These are phyloP conservation scores for Termitomyces sp. DNA, from an alignment of 768 basidiomycete genomes.

Conservation along the genomic window DNA sequence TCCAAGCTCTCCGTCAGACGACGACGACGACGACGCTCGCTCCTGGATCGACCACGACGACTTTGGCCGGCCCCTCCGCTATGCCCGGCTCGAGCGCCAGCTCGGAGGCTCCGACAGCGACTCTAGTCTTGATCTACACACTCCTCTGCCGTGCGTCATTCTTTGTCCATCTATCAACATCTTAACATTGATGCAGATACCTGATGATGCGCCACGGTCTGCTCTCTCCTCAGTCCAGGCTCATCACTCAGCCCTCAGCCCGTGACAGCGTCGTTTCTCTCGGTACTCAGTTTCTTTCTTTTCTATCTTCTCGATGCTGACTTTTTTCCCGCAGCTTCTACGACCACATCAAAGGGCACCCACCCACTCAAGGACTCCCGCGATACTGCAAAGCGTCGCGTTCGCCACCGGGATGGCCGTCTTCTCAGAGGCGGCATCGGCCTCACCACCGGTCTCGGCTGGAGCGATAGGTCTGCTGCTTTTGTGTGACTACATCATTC, in stretches of 20 bases:
- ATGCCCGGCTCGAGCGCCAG: conserved; percentile 14
- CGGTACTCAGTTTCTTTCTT: conserved; percentile 16
- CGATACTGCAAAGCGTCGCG: conserved; percentile 50
- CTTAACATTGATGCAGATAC: conserved; percentile 31
- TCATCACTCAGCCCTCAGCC: conserved; percentile 24
- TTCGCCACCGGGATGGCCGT: conserved; percentile 57
- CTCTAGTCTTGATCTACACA: conserved; percentile 65
- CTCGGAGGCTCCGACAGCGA: conserved; percentile 27
- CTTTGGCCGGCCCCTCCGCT: conserved; percentile 10
- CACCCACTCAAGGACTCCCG: conserved; percentile 46
- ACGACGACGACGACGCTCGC: conserved; percentile 16
- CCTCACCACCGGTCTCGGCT: conserved; percentile 66
- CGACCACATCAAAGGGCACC: not conserved
- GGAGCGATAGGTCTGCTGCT: conserved; percentile 62
- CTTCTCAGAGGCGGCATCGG: conserved; percentile 59
- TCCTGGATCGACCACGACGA: conserved; percentile 20
- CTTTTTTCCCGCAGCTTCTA: conserved; percentile 1
- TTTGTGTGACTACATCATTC: too few relatives aligned
- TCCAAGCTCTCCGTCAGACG: too few relatives aligned
- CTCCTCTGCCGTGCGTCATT: conserved; percentile 57
- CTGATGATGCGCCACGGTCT: conserved; percentile 65
- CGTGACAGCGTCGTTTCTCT: conserved; percentile 25
- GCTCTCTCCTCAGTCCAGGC: conserved; percentile 60
- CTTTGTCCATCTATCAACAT: not conserved
- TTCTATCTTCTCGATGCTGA: not conserved